Percentiles rank a stretch among this genome's conserved stretches.
Conservation (phyloP, 2,329 filamentous ascomycete genomes). For the Tolypocladium ophioglossoides region DNA sequence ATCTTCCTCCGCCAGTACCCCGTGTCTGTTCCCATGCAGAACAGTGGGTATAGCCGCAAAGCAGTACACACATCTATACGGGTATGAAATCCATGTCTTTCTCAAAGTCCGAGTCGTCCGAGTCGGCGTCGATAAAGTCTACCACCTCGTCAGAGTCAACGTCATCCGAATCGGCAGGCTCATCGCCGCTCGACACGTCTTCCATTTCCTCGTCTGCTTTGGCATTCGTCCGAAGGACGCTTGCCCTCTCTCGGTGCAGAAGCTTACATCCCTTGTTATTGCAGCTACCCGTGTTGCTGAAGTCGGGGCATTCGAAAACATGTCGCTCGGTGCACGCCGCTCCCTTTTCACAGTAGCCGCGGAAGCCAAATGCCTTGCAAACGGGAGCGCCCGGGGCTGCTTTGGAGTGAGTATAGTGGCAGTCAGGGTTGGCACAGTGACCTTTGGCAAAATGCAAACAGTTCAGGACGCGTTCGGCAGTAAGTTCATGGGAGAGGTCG, state of each 20-base stretch:
- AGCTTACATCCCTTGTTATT: conserved; percentile 72
- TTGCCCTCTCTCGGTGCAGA: conserved; percentile 79
- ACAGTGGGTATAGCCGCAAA: neutral
- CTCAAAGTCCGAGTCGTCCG: conserved; percentile 43
- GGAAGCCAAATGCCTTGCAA: conserved; percentile 72
- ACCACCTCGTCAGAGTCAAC: conserved; percentile 67
- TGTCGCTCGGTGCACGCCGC: conserved; percentile 70
- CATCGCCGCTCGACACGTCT: conserved; percentile 72
- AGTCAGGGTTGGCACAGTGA: conserved; percentile 77
- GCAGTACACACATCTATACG: conserved; percentile 13
- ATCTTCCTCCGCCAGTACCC: neutral
- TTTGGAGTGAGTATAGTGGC: conserved; percentile 77
- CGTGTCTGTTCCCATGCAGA: neutral
- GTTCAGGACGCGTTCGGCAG: conserved; percentile 71
- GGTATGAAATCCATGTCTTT: conserved; percentile 50
- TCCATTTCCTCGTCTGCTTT: conserved; percentile 42
- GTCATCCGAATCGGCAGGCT: conserved; percentile 62
- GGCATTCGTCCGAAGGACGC: conserved; percentile 60
- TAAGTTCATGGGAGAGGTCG: conserved; percentile 82
- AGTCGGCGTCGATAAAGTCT: conserved; percentile 50
- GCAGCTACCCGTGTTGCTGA: conserved; percentile 83
- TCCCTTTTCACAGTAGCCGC: conserved; percentile 85
- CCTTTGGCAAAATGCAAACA: conserved; percentile 87
- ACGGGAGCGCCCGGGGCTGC: conserved; percentile 69
- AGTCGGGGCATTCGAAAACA: conserved; percentile 88